Evolutionary conservation across 2,329 filamentous ascomycete genomes (phyloP).

Genomic region (Trichoderma breve): DNA sequence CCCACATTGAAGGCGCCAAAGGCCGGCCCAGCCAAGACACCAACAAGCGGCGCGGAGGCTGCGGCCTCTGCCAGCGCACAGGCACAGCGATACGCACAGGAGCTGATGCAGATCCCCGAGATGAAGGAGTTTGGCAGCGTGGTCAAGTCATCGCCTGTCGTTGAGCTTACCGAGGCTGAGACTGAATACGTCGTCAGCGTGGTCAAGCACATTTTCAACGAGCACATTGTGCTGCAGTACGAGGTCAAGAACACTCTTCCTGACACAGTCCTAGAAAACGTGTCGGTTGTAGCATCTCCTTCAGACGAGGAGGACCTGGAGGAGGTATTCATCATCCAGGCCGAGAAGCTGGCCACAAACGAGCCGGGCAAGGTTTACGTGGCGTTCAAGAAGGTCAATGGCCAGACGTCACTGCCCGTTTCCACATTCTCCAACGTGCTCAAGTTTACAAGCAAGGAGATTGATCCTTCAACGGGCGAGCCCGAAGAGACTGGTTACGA

Average conservation of each 20-base stretch:
- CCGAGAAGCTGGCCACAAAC: slow-evolving; percentile 76
- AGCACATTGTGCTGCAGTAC: slow-evolving; percentile 93
- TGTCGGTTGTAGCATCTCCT: slow-evolving; percentile 77
- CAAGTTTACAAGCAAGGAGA: slow-evolving; percentile 97
- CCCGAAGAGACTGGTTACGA: slow-evolving; percentile 92
- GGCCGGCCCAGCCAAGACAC: slow-evolving; percentile 70
- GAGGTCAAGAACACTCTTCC: slow-evolving; percentile 97
- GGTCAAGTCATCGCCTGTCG: slow-evolving; percentile 82
- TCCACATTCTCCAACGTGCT: slow-evolving; percentile 87
- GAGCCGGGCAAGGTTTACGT: slow-evolving; percentile 94
- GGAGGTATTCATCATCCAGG: slow-evolving; percentile 92
- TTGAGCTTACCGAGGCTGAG: slow-evolving; percentile 94
- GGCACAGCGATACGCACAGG: slow-evolving; percentile 84
- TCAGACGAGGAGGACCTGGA: slow-evolving; percentile 78
- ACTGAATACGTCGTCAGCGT: slow-evolving; percentile 94
- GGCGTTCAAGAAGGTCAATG: slow-evolving; percentile 80
- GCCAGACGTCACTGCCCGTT: slow-evolving; percentile 72
- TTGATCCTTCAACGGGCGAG: slow-evolving; percentile 90
- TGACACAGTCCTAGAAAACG: slow-evolving; percentile 85
- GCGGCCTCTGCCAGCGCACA: slow-evolving; percentile 73
- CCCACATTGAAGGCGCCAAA: slow-evolving; percentile 93
- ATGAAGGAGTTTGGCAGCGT: slow-evolving; percentile 85
- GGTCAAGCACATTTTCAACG: slow-evolving; percentile 97
- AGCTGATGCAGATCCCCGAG: slow-evolving; percentile 85
- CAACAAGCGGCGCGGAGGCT: slow-evolving; percentile 67